phyloP scores from a whole-genome alignment of 2,329 filamentous ascomycete genomes.

The Diaporthe australafricana region DNA sequence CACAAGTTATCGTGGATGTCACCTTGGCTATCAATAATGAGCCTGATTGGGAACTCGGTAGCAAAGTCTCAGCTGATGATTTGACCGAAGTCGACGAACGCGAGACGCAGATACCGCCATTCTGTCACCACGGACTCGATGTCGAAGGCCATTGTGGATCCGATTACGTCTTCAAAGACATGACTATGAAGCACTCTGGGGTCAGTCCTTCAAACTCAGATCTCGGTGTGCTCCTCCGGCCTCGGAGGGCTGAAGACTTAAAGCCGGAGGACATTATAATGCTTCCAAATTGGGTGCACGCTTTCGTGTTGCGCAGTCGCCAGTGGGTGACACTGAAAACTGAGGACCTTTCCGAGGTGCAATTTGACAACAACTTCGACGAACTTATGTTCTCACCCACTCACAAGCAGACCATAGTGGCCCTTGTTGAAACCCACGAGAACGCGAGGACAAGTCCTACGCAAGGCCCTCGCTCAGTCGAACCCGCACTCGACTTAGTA shows the following conservation, averaged over 20 bases:
- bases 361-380: slow-evolving; percentile 3
- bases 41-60: not conserved
- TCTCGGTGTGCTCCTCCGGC: not conserved
- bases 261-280: slow-evolving; percentile 20
- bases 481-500: slow-evolving; percentile 8
- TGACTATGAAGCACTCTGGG: not conserved
- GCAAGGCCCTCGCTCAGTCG: not conserved
- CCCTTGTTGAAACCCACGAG: not conserved
- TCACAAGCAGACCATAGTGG: not conserved
- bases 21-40: slow-evolving; percentile 21
- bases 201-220: not conserved
- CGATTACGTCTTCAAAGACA: not conserved
- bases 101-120: not conserved
- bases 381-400: not conserved
- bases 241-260: not conserved
- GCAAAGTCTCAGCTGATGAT: not conserved
- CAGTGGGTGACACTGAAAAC: slow-evolving; percentile 18
- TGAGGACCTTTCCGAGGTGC: not conserved
- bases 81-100: not conserved
- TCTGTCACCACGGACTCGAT: not conserved
- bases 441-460: not conserved
- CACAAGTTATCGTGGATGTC: slow-evolving; percentile 31
- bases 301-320: slow-evolving; percentile 30
- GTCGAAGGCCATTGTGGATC: not conserved
- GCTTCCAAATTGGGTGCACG: slow-evolving; percentile 27